Conservation (phyloP, 495 filamentous ascomycete genomes). For the Neurospora sp. region DNA sequence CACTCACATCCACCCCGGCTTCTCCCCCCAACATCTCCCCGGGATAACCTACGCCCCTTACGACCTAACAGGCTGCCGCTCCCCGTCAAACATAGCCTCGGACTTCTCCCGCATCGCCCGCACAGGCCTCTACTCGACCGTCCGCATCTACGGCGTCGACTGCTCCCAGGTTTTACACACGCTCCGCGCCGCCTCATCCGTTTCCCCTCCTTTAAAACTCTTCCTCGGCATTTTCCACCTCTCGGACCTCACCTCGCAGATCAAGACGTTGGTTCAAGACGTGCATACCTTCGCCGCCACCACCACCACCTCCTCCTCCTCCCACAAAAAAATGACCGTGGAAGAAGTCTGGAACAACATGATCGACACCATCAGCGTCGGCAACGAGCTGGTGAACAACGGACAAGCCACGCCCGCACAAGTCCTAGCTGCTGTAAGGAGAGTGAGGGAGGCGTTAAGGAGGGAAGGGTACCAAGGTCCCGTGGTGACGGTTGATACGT, state of each 20-base stretch:
- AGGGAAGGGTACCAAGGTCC: constrained; percentile 54
- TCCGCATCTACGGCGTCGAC: constrained; percentile 76
- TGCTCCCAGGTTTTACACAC: constrained; percentile 60
- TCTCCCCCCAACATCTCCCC: constrained; percentile 19
- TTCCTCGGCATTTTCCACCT: constrained; percentile 67
- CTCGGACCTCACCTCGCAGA: constrained; percentile 40
- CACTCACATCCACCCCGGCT: neutral
- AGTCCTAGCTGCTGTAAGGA: constrained; percentile 25
- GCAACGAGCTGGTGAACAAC: constrained; percentile 71
- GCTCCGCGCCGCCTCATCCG: constrained; percentile 44
- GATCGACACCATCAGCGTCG: constrained; percentile 63
- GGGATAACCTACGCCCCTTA: constrained; percentile 72
- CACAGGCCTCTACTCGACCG: constrained; percentile 37
- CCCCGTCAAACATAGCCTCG: constrained; percentile 44
- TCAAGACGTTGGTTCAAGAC: constrained; percentile 40
- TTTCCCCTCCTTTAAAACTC: constrained; percentile 44
- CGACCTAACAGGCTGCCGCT: constrained; percentile 58
- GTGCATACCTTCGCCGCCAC: constrained; percentile 18
- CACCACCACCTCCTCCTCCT: neutral
- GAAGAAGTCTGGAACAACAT: constrained; percentile 37
- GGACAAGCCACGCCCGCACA: constrained; percentile 40
- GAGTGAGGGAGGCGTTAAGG: too few relatives aligned
- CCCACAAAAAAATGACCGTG: neutral
- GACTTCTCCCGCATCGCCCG: constrained; percentile 47
- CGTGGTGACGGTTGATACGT: constrained; percentile 73